phyloP scores from a whole-genome alignment of 768 basidiomycete species.

The Russula abietina region DNA sequence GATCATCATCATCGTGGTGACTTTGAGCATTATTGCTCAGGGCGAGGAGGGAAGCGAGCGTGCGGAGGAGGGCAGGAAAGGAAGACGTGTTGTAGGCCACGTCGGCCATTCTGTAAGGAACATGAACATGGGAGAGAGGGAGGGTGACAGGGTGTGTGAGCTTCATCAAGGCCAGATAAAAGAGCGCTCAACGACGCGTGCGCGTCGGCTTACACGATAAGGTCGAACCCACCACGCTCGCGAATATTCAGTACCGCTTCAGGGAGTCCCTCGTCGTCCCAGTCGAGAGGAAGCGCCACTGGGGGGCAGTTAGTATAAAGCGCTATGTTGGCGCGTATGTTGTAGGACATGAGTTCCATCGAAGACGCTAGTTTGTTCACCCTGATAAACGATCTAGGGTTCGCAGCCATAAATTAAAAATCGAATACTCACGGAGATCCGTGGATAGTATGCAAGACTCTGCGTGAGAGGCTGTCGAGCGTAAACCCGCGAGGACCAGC shows the following conservation, averaged over 20 bases:
- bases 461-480: slow-evolving; percentile 30
- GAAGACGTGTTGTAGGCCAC: slow-evolving; percentile 88
- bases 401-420: background rate
- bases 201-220: slow-evolving; percentile 54
- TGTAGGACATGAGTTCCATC: slow-evolving; percentile 69
- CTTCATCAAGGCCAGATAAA: background rate
- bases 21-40: background rate
- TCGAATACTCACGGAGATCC: slow-evolving; percentile 21
- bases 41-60: slow-evolving; percentile 48
- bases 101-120: slow-evolving; percentile 74
- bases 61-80: slow-evolving; percentile 71
- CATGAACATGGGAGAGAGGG: background rate
- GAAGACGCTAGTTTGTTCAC: slow-evolving; percentile 80
- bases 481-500: slow-evolving; percentile 53
- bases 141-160: background rate
- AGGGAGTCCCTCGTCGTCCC: slow-evolving; percentile 57
- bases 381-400: background rate
- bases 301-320: slow-evolving; percentile 33
- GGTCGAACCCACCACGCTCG: slow-evolving; percentile 41
- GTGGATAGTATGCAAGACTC: slow-evolving; percentile 23
- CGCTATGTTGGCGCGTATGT: slow-evolving; percentile 46
- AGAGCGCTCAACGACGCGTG: background rate
- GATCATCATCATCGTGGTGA: background rate
- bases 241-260: slow-evolving; percentile 35
- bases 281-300: slow-evolving; percentile 52